Conservation (phyloP, 306 rosid genomes). For the Ammopiptanthus mongolicus region DNA sequence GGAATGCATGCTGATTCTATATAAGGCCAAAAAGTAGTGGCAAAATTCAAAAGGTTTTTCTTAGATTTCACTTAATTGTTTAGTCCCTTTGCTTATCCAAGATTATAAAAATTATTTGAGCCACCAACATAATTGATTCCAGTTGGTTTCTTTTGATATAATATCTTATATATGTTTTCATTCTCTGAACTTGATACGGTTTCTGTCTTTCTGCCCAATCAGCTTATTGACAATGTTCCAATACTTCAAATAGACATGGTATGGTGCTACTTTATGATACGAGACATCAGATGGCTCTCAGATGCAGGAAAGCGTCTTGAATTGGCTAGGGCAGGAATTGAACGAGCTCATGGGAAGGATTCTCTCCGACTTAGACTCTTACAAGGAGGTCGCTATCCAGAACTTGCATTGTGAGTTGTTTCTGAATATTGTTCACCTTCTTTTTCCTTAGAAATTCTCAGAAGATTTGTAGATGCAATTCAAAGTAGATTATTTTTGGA, state of each 20-base stretch:
- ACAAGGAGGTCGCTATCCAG: slow-evolving; percentile 80
- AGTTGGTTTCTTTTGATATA: slow-evolving; percentile 8
- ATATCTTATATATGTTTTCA: background rate
- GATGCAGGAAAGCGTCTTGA: slow-evolving; percentile 84
- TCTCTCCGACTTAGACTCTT: slow-evolving; percentile 67
- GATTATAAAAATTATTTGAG: background rate
- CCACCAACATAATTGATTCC: background rate
- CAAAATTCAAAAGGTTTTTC: background rate
- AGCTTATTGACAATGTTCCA: slow-evolving; percentile 87
- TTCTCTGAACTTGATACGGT: slow-evolving; percentile 4
- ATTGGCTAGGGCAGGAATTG: slow-evolving; percentile 66
- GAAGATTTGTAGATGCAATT: background rate
- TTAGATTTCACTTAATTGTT: background rate
- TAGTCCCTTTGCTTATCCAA: background rate
- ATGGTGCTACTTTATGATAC: slow-evolving; percentile 98
- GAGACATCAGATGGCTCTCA: slow-evolving; percentile 75
- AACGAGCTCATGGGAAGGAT: slow-evolving; percentile 84
- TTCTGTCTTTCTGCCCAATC: slow-evolving; percentile 25
- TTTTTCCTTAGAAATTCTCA: background rate
- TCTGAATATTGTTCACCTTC: background rate
- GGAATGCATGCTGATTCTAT: background rate
- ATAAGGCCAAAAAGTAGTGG: background rate
- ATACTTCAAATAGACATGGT: slow-evolving; percentile 96
- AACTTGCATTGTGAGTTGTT: slow-evolving; percentile 77
- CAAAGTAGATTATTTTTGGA: slow-evolving; percentile 11